Conservation (phyloP, 108 stramenopile species). For the Fragilariopsis cylindrus region DNA sequence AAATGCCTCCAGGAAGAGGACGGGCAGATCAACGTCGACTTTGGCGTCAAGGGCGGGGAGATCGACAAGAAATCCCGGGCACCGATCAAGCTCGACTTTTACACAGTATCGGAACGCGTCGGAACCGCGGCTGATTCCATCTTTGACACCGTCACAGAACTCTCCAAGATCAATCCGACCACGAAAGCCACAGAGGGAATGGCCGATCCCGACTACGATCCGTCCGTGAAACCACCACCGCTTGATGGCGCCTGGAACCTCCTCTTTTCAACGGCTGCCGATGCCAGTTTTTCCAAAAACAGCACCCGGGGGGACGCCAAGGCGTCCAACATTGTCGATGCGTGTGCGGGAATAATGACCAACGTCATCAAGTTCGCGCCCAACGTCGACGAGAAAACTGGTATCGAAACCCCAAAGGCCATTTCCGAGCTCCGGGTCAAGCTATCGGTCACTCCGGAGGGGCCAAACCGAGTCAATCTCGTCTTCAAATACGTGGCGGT, state of each 20-base stretch:
- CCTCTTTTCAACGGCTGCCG: conserved; percentile 66
- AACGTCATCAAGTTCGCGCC: conserved; percentile 45
- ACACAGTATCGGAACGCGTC: conserved; percentile 47
- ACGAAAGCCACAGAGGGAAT: conserved; percentile 24
- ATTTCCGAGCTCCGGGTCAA: conserved; percentile 35
- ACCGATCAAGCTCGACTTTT: conserved; percentile 60
- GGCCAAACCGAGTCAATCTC: conserved; percentile 40
- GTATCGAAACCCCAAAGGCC: conserved; percentile 17
- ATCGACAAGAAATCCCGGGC: conserved; percentile 49
- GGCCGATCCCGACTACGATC: conserved; percentile 30
- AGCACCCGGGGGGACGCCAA: conserved; percentile 47
- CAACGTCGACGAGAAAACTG: background rate
- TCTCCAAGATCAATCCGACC: conserved; percentile 32
- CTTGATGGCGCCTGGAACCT: conserved; percentile 61
- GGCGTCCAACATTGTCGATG: conserved; percentile 43
- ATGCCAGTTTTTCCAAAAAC: conserved; percentile 46
- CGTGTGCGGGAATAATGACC: conserved; percentile 30
- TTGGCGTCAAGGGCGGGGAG: conserved; percentile 67
- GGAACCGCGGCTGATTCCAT: conserved; percentile 55
- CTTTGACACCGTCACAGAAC: conserved; percentile 24
- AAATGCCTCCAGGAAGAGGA: conserved; percentile 43
- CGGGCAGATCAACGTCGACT: conserved; percentile 53
- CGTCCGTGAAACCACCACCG: conserved; percentile 9
- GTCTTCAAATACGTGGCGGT: conserved; percentile 58
- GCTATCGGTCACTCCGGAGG: conserved; percentile 30